Evolutionary conservation across 805 yeast species (phyloP).

Genomic region (Candida xiaguanensis): DNA sequence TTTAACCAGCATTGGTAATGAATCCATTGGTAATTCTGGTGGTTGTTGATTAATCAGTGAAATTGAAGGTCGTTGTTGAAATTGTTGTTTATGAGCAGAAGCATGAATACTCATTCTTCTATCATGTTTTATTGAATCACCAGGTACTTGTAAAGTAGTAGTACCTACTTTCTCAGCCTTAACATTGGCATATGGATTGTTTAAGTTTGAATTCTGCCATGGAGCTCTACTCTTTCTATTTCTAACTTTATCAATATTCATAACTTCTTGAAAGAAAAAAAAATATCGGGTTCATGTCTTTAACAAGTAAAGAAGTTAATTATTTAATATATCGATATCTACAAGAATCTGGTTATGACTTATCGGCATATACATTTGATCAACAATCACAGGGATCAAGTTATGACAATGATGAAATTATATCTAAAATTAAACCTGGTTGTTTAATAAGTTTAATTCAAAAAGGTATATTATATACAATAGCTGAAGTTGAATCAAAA

Average conservation of each 20-base stretch:
- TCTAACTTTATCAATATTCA: constrained; percentile 25
- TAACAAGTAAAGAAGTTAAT: constrained; percentile 80
- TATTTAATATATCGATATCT: constrained; percentile 90
- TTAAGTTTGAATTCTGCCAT: constrained; percentile 25
- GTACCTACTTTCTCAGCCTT: background rate
- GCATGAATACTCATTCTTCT: constrained; percentile 37
- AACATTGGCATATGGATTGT: constrained; percentile 13
- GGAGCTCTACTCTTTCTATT: constrained; percentile 43
- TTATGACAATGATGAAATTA: constrained; percentile 45
- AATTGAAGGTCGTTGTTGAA: constrained; percentile 22
- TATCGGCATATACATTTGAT: constrained; percentile 76
- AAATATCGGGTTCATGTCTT: constrained; percentile 51
- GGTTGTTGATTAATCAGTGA: constrained; percentile 18
- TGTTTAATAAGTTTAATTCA: constrained; percentile 79
- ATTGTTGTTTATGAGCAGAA: constrained; percentile 34
- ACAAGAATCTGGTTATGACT: constrained; percentile 77
- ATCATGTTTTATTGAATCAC: constrained; percentile 21
- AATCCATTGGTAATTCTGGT: constrained; percentile 18
- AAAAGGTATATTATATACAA: constrained; percentile 76
- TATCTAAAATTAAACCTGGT: constrained; percentile 62
- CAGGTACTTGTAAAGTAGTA: background rate
- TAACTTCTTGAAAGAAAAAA: no score
- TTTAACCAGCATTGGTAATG: no score
- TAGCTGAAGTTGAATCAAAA: constrained; percentile 54
- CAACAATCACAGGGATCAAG: constrained; percentile 64